These are phyloP conservation scores for Phytophthora pseudosyringae DNA, from an alignment of 352 stramenopile genomes.

Conservation along the genomic window DNA sequence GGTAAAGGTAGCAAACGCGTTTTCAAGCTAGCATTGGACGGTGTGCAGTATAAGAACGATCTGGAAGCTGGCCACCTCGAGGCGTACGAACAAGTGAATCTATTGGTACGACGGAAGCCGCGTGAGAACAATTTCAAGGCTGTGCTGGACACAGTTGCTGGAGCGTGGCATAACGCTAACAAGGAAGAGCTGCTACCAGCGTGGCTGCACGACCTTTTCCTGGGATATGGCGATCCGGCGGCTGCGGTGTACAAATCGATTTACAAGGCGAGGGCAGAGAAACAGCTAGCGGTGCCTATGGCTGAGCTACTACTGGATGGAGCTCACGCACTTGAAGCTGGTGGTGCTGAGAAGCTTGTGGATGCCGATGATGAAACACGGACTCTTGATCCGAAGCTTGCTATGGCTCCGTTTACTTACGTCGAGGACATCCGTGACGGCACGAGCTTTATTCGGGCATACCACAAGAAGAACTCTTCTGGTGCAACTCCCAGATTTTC, in stretches of 20 bases:
- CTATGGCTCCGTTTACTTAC: slow-evolving; percentile 57
- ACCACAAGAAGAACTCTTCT: slow-evolving; percentile 22
- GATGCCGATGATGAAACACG: slow-evolving; percentile 42
- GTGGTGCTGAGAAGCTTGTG: slow-evolving; percentile 45
- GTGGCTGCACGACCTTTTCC: slow-evolving; percentile 95
- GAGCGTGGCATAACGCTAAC: slow-evolving; percentile 30
- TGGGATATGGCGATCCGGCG: slow-evolving; percentile 93
- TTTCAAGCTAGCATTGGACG: slow-evolving; percentile 92
- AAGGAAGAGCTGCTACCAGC: slow-evolving; percentile 74
- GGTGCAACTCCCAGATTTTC: background rate
- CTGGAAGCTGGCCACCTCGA: slow-evolving; percentile 58
- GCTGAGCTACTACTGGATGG: slow-evolving; percentile 53
- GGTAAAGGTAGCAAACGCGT: slow-evolving; percentile 80
- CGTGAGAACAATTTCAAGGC: slow-evolving; percentile 96
- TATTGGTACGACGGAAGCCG: slow-evolving; percentile 91
- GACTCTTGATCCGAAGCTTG: slow-evolving; percentile 41
- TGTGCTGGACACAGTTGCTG: slow-evolving; percentile 90
- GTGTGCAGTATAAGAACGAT: slow-evolving; percentile 95
- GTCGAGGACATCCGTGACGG: slow-evolving; percentile 44
- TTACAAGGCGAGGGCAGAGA: slow-evolving; percentile 47
- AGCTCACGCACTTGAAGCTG: slow-evolving; percentile 52
- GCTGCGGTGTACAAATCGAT: slow-evolving; percentile 81
- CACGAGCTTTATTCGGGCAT: slow-evolving; percentile 45
- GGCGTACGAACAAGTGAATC: slow-evolving; percentile 92
- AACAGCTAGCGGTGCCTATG: slow-evolving; percentile 46